A percentile compares a stretch with the other conserved stretches of the same genome.
Conservation (phyloP, 1,284 basidiomycete species). For the Pterulicium gracile region DNA sequence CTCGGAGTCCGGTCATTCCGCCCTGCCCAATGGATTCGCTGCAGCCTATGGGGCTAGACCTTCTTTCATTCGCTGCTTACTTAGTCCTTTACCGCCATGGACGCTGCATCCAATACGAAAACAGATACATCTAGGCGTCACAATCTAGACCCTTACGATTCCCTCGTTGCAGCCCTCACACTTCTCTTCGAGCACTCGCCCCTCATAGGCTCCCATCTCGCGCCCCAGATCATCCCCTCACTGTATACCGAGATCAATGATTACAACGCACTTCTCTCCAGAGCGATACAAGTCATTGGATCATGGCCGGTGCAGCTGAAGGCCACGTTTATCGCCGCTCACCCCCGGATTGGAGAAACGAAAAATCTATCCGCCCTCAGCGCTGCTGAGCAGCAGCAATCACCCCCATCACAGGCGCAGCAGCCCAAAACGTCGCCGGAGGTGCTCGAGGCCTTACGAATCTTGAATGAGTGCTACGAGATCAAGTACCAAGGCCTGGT, state of each 20-base stretch:
- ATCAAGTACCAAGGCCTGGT: conserved; percentile 60
- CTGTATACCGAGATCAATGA: conserved; percentile 19
- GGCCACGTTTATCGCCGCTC: conserved; percentile 67
- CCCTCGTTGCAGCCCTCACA: conserved; percentile 33
- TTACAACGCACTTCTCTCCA: conserved; percentile 54
- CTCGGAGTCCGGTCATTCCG: no score
- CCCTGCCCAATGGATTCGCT: no score
- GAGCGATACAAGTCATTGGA: conserved; percentile 38
- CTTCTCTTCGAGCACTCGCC: conserved; percentile 46
- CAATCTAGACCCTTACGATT: no score
- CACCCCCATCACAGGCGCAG: conserved; percentile 11
- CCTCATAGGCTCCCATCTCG: conserved; percentile 10
- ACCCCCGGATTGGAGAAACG: conserved; percentile 83
- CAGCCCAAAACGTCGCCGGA: conserved; percentile 42
- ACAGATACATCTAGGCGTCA: no score
- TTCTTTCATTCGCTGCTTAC: no score
- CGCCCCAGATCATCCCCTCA: conserved; percentile 1
- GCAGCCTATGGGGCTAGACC: no score
- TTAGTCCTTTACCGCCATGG: no score
- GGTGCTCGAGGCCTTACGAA: conserved; percentile 47
- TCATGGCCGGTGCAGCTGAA: conserved; percentile 48
- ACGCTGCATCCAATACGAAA: no score
- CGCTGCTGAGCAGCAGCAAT: conserved; percentile 64
- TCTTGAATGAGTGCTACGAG: conserved; percentile 75
- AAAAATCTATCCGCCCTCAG: conserved; percentile 64